Percentiles rank a stretch among this genome's conserved stretches.
phyloP scores from a whole-genome alignment of 192 early-diverging fungal genomes.

The Mycoemilia scoparia region DNA sequence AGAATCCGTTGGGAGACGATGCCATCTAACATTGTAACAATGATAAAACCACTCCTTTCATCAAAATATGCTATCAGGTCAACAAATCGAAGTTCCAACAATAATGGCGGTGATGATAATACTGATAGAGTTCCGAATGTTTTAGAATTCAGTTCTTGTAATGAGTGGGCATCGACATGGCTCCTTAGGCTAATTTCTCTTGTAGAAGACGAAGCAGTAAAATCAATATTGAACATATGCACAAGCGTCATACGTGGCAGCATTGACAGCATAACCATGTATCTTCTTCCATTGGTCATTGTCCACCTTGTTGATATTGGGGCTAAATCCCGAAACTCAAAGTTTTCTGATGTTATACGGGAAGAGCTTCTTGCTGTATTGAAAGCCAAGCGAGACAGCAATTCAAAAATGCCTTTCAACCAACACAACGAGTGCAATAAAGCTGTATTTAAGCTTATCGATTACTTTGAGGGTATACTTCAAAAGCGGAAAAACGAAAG shows the following conservation, averaged over 20 bases:
- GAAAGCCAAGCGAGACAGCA: neutral
- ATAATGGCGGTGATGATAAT: too few relatives aligned
- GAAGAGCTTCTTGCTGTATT: slow-evolving; percentile 7
- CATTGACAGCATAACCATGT: slow-evolving; percentile 11
- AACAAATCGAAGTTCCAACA: slow-evolving; percentile 1
- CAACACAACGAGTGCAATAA: neutral
- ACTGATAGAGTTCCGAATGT: slow-evolving; percentile 7
- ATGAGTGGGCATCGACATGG: slow-evolving; percentile 18
- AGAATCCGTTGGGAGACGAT: slow-evolving; percentile 19
- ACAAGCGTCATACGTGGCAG: slow-evolving; percentile 20
- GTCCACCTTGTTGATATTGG: too few relatives aligned
- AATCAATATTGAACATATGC: slow-evolving; percentile 12
- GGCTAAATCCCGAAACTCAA: too few relatives aligned
- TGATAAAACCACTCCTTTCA: slow-evolving; percentile 15
- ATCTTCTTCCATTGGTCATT: slow-evolving; percentile 14
- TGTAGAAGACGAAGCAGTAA: slow-evolving; percentile 2
- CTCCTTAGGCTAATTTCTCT: slow-evolving; percentile 9
- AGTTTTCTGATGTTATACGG: too few relatives aligned
- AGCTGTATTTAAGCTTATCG: too few relatives aligned
- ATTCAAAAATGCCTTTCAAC: slow-evolving; percentile 10
- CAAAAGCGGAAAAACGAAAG: too few relatives aligned
- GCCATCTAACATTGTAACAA: slow-evolving; percentile 9
- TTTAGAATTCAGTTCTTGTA: slow-evolving; percentile 2
- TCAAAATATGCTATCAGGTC: slow-evolving; percentile 26
- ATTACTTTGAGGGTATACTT: too few relatives aligned